Evolutionary conservation across 2,329 filamentous ascomycete species (phyloP), one percentile per base, ranked within the genome.

Genomic region (Pseudogymnoascus sp.): DNA sequence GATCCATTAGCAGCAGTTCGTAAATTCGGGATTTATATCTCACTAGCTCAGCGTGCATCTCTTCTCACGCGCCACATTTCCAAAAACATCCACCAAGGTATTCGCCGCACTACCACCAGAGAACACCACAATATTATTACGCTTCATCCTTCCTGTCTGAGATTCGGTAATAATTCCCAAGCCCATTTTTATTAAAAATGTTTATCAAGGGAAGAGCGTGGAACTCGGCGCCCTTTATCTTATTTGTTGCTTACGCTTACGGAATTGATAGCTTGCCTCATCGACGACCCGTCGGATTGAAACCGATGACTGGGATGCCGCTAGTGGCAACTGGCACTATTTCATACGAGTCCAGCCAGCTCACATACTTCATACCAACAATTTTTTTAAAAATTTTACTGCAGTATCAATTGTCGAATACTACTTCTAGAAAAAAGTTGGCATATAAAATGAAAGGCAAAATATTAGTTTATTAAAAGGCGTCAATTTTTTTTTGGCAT

Each of bases 41-140:
- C 63, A 73, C 71, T 72, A 73, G 64, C 68, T 72, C 62, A 72
- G 66, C 35, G 66, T 68, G 63, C 67, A 70, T 2, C 63, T 64
- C 54, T 69, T 70, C 63, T 69, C 69, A 44, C 68, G 74, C 29
- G 77, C 74, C 4, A 84, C 75, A 21, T 76, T 74, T 63, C 80
- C 87, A 75, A 97, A 97, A 9, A 96, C 89, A 72, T 97, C 93
- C 40, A 97, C 93, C 4, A 97, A 82, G 69, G 83, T 95, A 72
- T 97, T 97, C 5, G 93, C 92, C n/a, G 92, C 93, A 67, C 90
- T 96, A 60, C 92, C 92, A 39, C 92, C 92, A 0, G 92, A 95
- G 74, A 97, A 94, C 59, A 96, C 87, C 21, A 92, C 90, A 62
- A 96, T 86, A 63, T 86, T 86, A 54, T 68, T 68, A 29, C 50